Conservation (phyloP, 1,284 basidiomycete genomes). For the Cyathus olla region DNA sequence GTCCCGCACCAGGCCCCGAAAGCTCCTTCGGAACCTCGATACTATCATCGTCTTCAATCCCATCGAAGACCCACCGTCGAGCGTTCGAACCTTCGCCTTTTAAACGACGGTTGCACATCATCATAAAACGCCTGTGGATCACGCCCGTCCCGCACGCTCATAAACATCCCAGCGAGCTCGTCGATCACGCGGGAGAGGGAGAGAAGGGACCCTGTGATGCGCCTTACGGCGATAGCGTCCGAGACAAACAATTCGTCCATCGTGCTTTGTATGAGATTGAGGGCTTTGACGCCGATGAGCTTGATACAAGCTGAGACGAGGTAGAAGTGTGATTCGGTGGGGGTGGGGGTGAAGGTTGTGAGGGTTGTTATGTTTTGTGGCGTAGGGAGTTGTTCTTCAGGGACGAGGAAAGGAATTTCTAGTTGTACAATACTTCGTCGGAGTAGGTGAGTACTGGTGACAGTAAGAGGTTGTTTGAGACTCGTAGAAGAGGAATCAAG, state of each 20-base stretch:
- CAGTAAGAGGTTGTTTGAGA: constrained; percentile 82
- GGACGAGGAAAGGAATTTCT: too few species aligned
- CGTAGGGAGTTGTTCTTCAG: too few species aligned
- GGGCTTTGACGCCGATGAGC: constrained; percentile 87
- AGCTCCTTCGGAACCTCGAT: constrained; percentile 69
- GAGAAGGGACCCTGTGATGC: constrained; percentile 81
- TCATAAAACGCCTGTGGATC: constrained; percentile 88
- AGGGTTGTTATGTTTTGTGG: too few species aligned
- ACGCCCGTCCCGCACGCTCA: constrained; percentile 79
- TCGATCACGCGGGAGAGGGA: constrained; percentile 77
- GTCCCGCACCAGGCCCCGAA: constrained; percentile 92
- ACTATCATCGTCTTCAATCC: constrained; percentile 66
- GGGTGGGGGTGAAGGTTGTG: constrained; percentile 84
- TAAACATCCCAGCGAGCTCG: constrained; percentile 70
- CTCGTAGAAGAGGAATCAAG: constrained; percentile 83
- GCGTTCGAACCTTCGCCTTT: constrained; percentile 70
- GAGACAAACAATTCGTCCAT: constrained; percentile 95
- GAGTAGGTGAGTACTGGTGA: constrained; percentile 95
- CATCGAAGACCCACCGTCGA: constrained; percentile 82
- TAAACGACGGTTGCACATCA: constrained; percentile 93
- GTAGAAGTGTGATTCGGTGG: constrained; percentile 92
- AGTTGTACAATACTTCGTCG: constrained; percentile 95
- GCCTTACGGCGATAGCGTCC: constrained; percentile 80
- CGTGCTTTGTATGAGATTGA: constrained; percentile 87
- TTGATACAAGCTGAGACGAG: constrained; percentile 92